These are phyloP conservation scores for Mucor sp. DNA, from an alignment of 371 early-diverging fungal species.

Conservation along the genomic window DNA sequence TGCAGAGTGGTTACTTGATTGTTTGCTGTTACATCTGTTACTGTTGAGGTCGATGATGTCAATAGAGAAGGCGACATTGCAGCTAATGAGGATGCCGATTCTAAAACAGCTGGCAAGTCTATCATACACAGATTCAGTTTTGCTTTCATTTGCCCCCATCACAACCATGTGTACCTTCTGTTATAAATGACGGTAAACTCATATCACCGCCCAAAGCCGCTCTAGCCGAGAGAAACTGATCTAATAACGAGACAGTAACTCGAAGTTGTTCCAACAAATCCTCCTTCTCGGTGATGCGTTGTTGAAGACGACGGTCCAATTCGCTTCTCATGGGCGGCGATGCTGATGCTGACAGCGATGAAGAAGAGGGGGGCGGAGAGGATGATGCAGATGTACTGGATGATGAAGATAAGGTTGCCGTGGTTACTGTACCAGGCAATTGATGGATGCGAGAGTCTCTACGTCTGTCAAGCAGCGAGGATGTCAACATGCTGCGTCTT, in stretches of 20 bases:
- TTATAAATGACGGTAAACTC: conserved; percentile 31
- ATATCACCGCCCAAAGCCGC: conserved; percentile 25
- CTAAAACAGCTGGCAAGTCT: conserved; percentile 35
- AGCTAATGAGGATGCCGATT: conserved; percentile 22
- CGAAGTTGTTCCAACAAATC: conserved; percentile 39
- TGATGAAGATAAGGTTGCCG: background rate
- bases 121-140: background rate
- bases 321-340: conserved; percentile 18
- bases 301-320: conserved; percentile 32
- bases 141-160: background rate
- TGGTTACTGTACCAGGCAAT: background rate
- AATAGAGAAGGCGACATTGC: conserved; percentile 17
- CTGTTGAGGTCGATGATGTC: conserved; percentile 3
- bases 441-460: conserved; percentile 6
- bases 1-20: conserved; percentile 12
- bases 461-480: conserved; percentile 19
- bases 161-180: conserved; percentile 23
- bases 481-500: conserved; percentile 17
- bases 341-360: background rate
- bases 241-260: conserved; percentile 34
- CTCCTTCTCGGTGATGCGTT: conserved; percentile 35
- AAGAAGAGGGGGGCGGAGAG: background rate
- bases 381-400: background rate
- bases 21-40: background rate
- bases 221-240: conserved; percentile 40